phyloP scores from a whole-genome alignment of 208 protist species.

The Angomonas deanei region DNA sequence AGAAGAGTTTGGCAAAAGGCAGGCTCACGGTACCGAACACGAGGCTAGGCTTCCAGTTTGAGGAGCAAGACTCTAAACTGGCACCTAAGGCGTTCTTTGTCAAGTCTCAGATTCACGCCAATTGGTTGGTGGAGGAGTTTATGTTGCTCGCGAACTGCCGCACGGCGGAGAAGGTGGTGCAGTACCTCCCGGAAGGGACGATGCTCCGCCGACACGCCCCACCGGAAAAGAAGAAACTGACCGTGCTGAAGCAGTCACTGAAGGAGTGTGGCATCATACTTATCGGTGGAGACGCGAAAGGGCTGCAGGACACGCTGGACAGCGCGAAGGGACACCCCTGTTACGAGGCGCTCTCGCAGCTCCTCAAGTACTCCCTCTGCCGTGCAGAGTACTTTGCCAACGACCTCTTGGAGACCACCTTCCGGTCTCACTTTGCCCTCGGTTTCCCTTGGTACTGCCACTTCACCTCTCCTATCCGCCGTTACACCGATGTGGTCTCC shows the following conservation, averaged over 20 bases:
- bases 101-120: slow-evolving; percentile 53
- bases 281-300: slow-evolving; percentile 30
- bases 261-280: slow-evolving; percentile 23
- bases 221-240: slow-evolving; percentile 37
- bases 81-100: slow-evolving; percentile 52
- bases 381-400: slow-evolving; percentile 80
- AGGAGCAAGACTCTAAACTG: slow-evolving; percentile 28
- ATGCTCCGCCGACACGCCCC: slow-evolving; percentile 79
- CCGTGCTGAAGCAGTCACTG: slow-evolving; percentile 21
- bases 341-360: slow-evolving; percentile 44
- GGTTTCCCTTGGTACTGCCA: slow-evolving; percentile 89
- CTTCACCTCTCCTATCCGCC: slow-evolving; percentile 93
- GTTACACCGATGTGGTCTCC: slow-evolving; percentile 90
- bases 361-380: slow-evolving; percentile 73
- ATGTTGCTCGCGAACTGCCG: slow-evolving; percentile 90
- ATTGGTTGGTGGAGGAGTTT: slow-evolving; percentile 91
- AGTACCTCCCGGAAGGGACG: slow-evolving; percentile 73
- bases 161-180: slow-evolving; percentile 81
- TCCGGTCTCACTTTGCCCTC: slow-evolving; percentile 85
- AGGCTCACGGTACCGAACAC: slow-evolving; percentile 48
- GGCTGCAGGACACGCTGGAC: slow-evolving; percentile 46
- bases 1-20: slow-evolving; percentile 40
- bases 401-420: slow-evolving; percentile 21
- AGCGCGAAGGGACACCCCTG: slow-evolving; percentile 12
- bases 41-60: slow-evolving; percentile 54